Evolutionary conservation across 2,329 filamentous ascomycete genomes (phyloP), one percentile per base, ranked within the genome.

Genomic region (Coniella vitis): DNA sequence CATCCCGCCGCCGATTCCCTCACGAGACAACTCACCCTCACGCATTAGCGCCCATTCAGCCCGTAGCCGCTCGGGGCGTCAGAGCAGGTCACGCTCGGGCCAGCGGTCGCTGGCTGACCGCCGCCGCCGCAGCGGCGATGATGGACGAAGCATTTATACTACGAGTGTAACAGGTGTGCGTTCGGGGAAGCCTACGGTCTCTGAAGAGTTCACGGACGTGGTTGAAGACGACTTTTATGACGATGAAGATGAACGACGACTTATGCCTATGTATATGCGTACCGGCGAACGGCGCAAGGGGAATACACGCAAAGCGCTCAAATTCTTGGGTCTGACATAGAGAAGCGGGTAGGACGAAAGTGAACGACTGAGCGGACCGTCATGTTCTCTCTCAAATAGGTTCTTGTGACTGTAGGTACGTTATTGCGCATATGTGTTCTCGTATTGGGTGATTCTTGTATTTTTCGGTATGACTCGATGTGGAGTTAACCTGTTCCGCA

Each of bases 251-350:
- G 57, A 56, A 49, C 48, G 57, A 21, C 49, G 58, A 45, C 44
- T 61, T 44, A 59, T 61, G 59, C 60, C 60, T 10, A 36, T 60
- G 49, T 60, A 56, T 29, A 37, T 57, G 47, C 39, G 49, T 41
- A 45, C 54, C 36, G 45, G 43, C 16, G 51, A 56, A 36, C 21
- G 49, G 37, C 51, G 54, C 7, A 51, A 52, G 43, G 53, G 56
- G 14, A 54, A 45, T 22, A 61, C 55, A 37, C 59, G 58, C 45
- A 68, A 69, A 56, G 66, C 66, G 14, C 48, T 68, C 49, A 64
- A 60, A 53, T 67, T 63, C 63, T 57, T 69, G 37, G 66, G 66
- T 7, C n/a, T 61, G 29, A 51, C 40, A 14, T 59, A 47, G 46
- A 10, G 19, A 20, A 37, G 35, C 1, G 8, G n/a, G 4, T 3